Percentiles rank a stretch among this genome's conserved stretches.
Conservation (phyloP, 768 basidiomycete genomes). For the Lactifluus hygrophoroides region DNA sequence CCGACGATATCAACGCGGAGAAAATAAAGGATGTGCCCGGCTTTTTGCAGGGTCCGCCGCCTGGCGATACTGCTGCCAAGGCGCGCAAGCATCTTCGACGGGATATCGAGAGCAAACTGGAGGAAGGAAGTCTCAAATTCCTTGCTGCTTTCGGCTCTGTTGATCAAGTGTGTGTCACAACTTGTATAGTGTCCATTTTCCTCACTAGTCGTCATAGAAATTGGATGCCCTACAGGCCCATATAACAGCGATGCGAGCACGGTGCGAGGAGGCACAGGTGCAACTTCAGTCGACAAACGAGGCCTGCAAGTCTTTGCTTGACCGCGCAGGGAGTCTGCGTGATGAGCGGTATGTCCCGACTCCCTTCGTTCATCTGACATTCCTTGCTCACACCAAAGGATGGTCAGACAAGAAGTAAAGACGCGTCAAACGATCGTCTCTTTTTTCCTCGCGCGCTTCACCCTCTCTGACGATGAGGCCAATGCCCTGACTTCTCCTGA, state of each 20-base stretch:
- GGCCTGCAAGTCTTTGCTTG: constrained; percentile 69
- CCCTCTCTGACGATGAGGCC: constrained; percentile 63
- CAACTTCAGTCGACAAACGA: constrained; percentile 69
- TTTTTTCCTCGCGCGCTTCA: constrained; percentile 80
- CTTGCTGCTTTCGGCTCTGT: constrained; percentile 80
- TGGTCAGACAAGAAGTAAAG: constrained; percentile 55
- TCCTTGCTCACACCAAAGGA: constrained; percentile 7
- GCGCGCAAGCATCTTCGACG: constrained; percentile 74
- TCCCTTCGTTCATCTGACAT: neutral
- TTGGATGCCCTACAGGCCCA: constrained; percentile 70
- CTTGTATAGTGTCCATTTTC: neutral
- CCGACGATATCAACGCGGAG: constrained; percentile 25
- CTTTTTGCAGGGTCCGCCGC: constrained; percentile 31
- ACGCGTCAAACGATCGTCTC: constrained; percentile 64
- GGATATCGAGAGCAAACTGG: constrained; percentile 78
- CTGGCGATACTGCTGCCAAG: constrained; percentile 58
- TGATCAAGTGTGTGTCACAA: constrained; percentile 62
- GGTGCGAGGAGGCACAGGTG: constrained; percentile 77
- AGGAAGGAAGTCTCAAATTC: constrained; percentile 76
- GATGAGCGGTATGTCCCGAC: constrained; percentile 51
- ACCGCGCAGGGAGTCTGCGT: constrained; percentile 70
- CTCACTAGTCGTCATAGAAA: constrained; percentile 45
- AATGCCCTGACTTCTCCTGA: constrained; percentile 73
- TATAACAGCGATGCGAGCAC: constrained; percentile 67
- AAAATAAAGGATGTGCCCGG: constrained; percentile 16